Evolutionary conservation across 164 flowering plant species (phyloP).

Genomic region (Stephania yunnanensis): DNA sequence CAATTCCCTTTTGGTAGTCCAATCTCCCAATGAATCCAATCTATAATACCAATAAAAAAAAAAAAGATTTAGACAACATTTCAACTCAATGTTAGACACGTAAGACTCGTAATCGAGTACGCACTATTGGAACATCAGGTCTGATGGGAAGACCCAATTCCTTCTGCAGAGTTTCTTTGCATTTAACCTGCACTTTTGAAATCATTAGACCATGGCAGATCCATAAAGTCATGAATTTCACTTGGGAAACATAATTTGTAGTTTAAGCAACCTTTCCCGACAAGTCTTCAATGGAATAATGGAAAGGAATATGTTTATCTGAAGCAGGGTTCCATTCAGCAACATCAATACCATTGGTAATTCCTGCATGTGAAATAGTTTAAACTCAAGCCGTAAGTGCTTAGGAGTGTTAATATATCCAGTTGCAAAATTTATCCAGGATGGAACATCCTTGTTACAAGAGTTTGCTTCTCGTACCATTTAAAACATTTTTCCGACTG

Average conservation of each 20-base stretch:
- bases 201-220: not conserved
- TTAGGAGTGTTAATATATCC: not conserved
- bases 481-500: constrained; percentile 61
- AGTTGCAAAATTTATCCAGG: not conserved
- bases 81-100: not conserved
- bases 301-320: constrained; percentile 58
- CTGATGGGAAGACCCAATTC: constrained; percentile 74
- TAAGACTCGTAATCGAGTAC: constrained; percentile 15
- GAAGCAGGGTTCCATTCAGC: constrained; percentile 81
- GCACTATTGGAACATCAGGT: constrained; percentile 85
- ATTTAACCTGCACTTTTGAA: constrained; percentile 44
- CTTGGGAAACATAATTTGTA: not conserved
- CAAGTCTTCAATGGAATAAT: constrained; percentile 64
- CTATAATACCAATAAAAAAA: constrained; percentile 28
- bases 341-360: constrained; percentile 80
- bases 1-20: constrained; percentile 93
- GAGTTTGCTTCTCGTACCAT: constrained; percentile 39
- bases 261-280: constrained; percentile 72
- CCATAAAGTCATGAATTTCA: not conserved
- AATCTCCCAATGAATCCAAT: constrained; percentile 96
- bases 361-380: constrained; percentile 39
- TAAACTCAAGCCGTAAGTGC: not conserved
- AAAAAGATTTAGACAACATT: constrained; percentile 1
- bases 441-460: not conserved
- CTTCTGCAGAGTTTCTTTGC: constrained; percentile 81